Conservation (phyloP, 129 eudicot species). For the Artemisia argyi region DNA sequence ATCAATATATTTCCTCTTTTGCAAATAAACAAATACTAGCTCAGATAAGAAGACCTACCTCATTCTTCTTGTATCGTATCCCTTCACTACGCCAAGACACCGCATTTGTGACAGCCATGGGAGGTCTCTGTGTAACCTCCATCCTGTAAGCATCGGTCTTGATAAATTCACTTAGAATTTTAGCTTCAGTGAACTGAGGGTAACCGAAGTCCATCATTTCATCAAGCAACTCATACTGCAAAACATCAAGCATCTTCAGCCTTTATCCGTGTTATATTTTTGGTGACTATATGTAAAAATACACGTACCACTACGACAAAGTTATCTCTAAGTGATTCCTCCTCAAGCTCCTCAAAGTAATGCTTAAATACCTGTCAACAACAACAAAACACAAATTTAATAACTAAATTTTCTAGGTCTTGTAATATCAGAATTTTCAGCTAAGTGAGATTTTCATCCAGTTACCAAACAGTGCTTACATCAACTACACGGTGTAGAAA, state of each 20-base stretch:
- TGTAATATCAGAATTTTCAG: background rate
- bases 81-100: slow-evolving; percentile 99
- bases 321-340: slow-evolving; percentile 97
- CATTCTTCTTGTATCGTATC: slow-evolving; percentile 87
- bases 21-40: background rate
- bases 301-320: slow-evolving; percentile 92
- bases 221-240: slow-evolving; percentile 93
- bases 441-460: background rate
- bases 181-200: slow-evolving; percentile 99
- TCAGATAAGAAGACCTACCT: slow-evolving; percentile 46
- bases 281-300: background rate
- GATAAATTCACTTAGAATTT: slow-evolving; percentile 95
- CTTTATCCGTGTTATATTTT: slow-evolving; percentile 3
- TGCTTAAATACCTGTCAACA: slow-evolving; percentile 83
- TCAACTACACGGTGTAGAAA: slow-evolving; percentile 93
- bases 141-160: slow-evolving; percentile 98
- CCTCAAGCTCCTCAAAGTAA: slow-evolving; percentile 97
- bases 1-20: no score
- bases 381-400: slow-evolving; percentile 6
- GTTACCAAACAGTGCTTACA: slow-evolving; percentile 59
- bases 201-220: slow-evolving; percentile 99
- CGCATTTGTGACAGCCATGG: slow-evolving; percentile 99
- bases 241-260: slow-evolving; percentile 33
- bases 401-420: background rate
- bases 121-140: slow-evolving; percentile 98